Evolutionary conservation across 371 early-diverging fungal genomes (phyloP).

Genomic region (Mortierella sp.): DNA sequence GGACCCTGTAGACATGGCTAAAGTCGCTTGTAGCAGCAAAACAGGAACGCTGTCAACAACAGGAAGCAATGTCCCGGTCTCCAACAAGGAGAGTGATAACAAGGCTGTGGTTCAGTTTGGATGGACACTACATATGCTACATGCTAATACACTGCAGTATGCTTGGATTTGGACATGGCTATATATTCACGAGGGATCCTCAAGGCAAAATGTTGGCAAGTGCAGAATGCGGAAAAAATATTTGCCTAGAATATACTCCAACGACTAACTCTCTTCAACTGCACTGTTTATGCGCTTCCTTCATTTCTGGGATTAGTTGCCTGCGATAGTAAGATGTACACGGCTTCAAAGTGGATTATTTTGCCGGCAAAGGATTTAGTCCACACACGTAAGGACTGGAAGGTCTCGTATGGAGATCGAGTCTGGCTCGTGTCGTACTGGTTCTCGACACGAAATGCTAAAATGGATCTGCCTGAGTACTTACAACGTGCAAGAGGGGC

Average conservation of each 20-base stretch:
- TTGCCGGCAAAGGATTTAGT: slow-evolving; percentile 42
- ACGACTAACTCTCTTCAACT: no score
- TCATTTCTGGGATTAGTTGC: no score
- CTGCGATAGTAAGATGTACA: slow-evolving; percentile 52
- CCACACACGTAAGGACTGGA: slow-evolving; percentile 40
- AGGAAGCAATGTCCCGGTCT: background rate
- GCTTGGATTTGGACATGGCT: slow-evolving; percentile 56
- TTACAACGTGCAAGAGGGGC: slow-evolving; percentile 36
- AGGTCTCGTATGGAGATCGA: slow-evolving; percentile 42
- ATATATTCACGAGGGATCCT: slow-evolving; percentile 33
- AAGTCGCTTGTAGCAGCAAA: background rate
- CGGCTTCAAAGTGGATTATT: slow-evolving; percentile 52
- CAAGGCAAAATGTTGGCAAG: slow-evolving; percentile 48
- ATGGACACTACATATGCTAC: slow-evolving; percentile 49
- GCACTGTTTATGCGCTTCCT: no score
- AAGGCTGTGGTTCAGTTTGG: slow-evolving; percentile 45
- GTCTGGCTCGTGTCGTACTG: slow-evolving; percentile 47
- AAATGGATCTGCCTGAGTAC: slow-evolving; percentile 48
- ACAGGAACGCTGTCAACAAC: background rate
- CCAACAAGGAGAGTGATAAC: slow-evolving; percentile 11
- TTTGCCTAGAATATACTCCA: background rate
- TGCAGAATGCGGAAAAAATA: background rate
- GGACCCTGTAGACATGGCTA: background rate
- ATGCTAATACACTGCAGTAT: slow-evolving; percentile 48
- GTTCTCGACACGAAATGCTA: slow-evolving; percentile 48